Evolutionary conservation across 768 basidiomycete genomes (phyloP).

Genomic region (Tulasnella sp.): DNA sequence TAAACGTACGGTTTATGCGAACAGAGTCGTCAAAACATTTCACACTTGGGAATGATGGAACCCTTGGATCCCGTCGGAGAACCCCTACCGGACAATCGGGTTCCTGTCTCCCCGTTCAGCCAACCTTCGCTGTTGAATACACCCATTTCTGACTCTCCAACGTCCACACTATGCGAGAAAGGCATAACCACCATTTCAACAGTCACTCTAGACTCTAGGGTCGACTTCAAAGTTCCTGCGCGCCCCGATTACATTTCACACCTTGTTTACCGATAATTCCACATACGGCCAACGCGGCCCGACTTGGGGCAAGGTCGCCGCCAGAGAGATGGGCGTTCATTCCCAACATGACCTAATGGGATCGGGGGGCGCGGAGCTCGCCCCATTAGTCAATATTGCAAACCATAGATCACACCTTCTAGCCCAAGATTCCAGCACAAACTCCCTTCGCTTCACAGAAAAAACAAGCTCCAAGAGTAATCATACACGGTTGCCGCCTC

Average conservation of each 20-base stretch:
- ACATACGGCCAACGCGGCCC: slow-evolving; percentile 9
- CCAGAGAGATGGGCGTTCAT: not conserved
- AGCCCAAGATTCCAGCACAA: slow-evolving; percentile 1
- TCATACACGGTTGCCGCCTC: slow-evolving; percentile 11
- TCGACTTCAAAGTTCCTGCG: not conserved
- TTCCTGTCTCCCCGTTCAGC: slow-evolving; percentile 14
- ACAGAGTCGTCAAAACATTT: not conserved
- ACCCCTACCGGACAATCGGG: slow-evolving; percentile 18
- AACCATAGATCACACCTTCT: not conserved
- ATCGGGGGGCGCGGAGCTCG: not conserved
- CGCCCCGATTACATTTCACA: not conserved
- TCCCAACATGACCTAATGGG: not conserved
- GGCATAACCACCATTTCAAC: not conserved
- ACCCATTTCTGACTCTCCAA: not conserved
- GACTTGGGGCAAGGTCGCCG: not conserved
- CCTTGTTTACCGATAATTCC: not conserved
- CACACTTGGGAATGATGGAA: not conserved
- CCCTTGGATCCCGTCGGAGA: slow-evolving; percentile 17
- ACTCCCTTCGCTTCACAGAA: not conserved
- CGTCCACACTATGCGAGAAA: not conserved
- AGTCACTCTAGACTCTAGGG: not conserved
- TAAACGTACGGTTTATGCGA: not conserved
- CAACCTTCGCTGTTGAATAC: not conserved
- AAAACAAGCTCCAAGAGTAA: not conserved
- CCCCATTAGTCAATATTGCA: not conserved